These are phyloP conservation scores for Cutaneotrichosporon curvatum DNA, from an alignment of 1,284 basidiomycete genomes.

Conservation along the genomic window DNA sequence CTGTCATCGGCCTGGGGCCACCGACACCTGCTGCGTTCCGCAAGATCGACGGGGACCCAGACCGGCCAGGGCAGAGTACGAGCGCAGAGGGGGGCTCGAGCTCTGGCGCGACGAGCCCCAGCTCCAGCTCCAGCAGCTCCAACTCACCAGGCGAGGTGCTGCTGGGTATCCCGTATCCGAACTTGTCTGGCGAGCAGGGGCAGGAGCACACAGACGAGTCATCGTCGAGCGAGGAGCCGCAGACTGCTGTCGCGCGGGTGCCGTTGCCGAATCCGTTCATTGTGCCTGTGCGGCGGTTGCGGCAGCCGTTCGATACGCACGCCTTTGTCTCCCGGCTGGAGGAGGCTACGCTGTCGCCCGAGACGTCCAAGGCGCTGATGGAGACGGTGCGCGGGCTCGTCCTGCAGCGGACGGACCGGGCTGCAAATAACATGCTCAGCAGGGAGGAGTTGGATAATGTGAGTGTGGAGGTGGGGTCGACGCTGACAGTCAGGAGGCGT, in stretches of 20 bases:
- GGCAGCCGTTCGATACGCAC: slow-evolving; percentile 47
- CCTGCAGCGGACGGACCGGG: slow-evolving; percentile 64
- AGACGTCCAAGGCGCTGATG: slow-evolving; percentile 71
- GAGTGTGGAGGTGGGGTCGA: slow-evolving; percentile 38
- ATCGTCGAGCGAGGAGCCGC: no score
- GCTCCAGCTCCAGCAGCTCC: no score
- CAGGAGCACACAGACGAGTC: slow-evolving; percentile 2
- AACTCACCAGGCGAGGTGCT: no score
- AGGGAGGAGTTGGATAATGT: slow-evolving; percentile 87
- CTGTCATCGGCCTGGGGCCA: no score
- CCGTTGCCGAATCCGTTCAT: slow-evolving; percentile 9
- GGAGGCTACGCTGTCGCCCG: slow-evolving; percentile 26
- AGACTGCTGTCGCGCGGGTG: slow-evolving; percentile 7
- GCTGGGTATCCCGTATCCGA: no score
- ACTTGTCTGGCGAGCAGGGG: no score
- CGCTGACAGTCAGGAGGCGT: slow-evolving; percentile 64
- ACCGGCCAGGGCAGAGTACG: no score
- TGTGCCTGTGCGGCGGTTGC: slow-evolving; percentile 7
- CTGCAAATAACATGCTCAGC: slow-evolving; percentile 66
- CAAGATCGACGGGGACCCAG: no score
- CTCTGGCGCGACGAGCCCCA: no score
- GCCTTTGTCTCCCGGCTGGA: slow-evolving; percentile 43
- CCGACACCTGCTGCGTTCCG: no score
- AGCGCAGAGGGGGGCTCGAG: no score
- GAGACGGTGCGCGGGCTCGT: slow-evolving; percentile 73